Percentiles rank a stretch among this genome's conserved stretches.
Evolutionary conservation across 1,139 yeast species (phyloP).

Genomic region (Diutina scorzettiae): DNA sequence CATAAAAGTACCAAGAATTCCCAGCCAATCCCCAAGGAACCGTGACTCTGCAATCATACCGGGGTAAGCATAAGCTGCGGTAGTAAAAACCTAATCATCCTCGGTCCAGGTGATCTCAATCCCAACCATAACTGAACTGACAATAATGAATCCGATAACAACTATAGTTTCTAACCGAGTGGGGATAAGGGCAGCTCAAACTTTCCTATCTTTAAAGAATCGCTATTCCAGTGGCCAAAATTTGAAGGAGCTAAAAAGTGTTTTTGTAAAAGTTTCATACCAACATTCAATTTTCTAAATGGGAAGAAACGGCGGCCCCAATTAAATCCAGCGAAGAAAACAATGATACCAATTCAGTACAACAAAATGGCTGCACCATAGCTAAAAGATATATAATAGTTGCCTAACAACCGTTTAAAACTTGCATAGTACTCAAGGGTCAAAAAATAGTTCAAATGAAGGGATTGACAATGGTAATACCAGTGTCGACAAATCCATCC

Average conservation of each 20-base stretch:
- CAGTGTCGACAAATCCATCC: not conserved
- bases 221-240: not conserved
- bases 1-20: constrained; percentile 12
- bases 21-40: constrained; percentile 10
- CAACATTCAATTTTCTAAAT: no score
- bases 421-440: no score
- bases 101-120: not conserved
- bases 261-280: not conserved
- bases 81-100: not conserved
- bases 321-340: not conserved
- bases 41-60: constrained; percentile 5
- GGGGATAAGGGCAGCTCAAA: not conserved
- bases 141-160: not conserved
- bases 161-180: not conserved
- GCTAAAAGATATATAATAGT: not conserved
- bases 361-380: not conserved
- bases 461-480: not conserved
- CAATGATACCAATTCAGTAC: not conserved
- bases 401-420: not conserved
- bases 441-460: not conserved
- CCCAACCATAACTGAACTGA: not conserved
- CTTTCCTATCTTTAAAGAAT: not conserved
- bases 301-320: not conserved
- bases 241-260: not conserved
- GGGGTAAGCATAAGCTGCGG: not conserved